phyloP scores from a whole-genome alignment of 1,284 basidiomycete species.

The Tilletia walkeri region DNA sequence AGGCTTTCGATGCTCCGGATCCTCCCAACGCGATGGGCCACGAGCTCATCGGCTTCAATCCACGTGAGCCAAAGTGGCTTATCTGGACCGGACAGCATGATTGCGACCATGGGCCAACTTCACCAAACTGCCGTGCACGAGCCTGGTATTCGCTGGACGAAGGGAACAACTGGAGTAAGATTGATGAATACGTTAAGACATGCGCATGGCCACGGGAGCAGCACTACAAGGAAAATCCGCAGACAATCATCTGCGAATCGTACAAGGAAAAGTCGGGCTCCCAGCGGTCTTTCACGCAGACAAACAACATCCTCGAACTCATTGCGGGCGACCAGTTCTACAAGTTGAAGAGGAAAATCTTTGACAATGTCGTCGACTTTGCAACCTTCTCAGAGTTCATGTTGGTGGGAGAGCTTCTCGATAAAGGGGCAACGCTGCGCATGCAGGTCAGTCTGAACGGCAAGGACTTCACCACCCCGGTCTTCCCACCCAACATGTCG shows the following conservation, averaged over 20 bases:
- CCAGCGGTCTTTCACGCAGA: constrained; percentile 61
- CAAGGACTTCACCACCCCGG: constrained; percentile 73
- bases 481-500: constrained; percentile 84
- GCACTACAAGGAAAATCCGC: constrained; percentile 74
- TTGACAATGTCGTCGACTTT: constrained; percentile 85
- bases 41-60: constrained; percentile 82
- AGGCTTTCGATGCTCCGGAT: constrained; percentile 64
- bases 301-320: constrained; percentile 72
- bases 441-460: constrained; percentile 92
- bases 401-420: constrained; percentile 81
- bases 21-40: constrained; percentile 77
- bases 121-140: constrained; percentile 44
- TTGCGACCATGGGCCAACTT: constrained; percentile 47
- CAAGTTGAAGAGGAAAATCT: constrained; percentile 67
- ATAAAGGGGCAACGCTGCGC: constrained; percentile 57
- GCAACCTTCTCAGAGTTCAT: constrained; percentile 94
- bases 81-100: constrained; percentile 89
- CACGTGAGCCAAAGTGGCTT: constrained; percentile 72
- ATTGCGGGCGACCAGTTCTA: constrained; percentile 78
- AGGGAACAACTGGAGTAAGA: constrained; percentile 71
- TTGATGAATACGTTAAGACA: constrained; percentile 83
- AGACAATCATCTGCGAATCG: constrained; percentile 87
- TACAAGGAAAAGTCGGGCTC: constrained; percentile 78
- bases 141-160: constrained; percentile 57
- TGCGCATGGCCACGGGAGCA: constrained; percentile 88